Evolutionary conservation across 2,329 filamentous ascomycete species (phyloP).

Genomic region (Trichophyton mentagrophytes): DNA sequence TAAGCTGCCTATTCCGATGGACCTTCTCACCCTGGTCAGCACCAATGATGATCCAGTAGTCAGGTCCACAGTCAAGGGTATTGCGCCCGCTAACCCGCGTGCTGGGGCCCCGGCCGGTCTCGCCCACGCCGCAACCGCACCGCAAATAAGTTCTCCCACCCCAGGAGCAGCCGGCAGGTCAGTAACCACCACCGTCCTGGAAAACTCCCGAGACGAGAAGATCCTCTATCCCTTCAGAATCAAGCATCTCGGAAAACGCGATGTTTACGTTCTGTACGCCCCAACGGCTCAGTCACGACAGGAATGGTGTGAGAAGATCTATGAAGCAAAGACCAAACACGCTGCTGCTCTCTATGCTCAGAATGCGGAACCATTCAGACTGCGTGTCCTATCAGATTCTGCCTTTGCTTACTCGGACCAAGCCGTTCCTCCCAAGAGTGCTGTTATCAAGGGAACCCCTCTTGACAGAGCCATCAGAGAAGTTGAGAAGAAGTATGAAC

Average conservation of each 20-base stretch:
- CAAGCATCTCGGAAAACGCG: constrained; percentile 78
- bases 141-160: constrained; percentile 46
- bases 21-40: constrained; percentile 81
- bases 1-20: constrained; percentile 91
- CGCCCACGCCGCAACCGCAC: constrained; percentile 54
- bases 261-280: constrained; percentile 84
- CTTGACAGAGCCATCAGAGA: constrained; percentile 83
- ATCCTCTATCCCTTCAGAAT: constrained; percentile 89
- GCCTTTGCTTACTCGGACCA: constrained; percentile 49
- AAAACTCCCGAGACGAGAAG: constrained; percentile 57
- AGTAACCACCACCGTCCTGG: constrained; percentile 37
- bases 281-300: constrained; percentile 58
- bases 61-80: constrained; percentile 61
- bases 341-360: constrained; percentile 79
- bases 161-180: constrained; percentile 29
- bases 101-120: constrained; percentile 41
- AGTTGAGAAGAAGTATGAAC: constrained; percentile 60
- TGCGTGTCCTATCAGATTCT: constrained; percentile 83
- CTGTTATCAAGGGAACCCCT: constrained; percentile 79
- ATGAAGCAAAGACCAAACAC: constrained; percentile 87
- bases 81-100: constrained; percentile 45
- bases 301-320: constrained; percentile 89
- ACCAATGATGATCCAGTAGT: constrained; percentile 82
- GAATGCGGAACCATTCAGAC: constrained; percentile 87
- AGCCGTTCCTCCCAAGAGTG: constrained; percentile 49